phyloP scores from a whole-genome alignment of 176 grass and related monocot species.

The Triticum turgidum region DNA sequence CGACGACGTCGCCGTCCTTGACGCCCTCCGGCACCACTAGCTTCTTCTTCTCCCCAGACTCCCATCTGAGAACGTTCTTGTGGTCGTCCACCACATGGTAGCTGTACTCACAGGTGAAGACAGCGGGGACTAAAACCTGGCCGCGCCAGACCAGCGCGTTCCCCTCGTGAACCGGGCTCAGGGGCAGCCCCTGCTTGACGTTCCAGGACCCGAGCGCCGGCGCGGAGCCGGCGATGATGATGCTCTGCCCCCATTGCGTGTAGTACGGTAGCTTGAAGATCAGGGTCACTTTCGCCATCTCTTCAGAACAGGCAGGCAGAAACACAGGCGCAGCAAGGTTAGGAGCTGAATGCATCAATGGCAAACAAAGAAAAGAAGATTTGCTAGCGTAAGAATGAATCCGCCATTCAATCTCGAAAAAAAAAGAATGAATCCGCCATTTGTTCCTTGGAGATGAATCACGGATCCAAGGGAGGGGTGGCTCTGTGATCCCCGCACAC shows the following conservation, averaged over 20 bases:
- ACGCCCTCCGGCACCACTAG: conserved; percentile 61
- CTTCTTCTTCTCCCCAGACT: conserved; percentile 70
- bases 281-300: conserved; percentile 63
- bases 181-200: conserved; percentile 70
- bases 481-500: not conserved
- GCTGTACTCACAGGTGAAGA: conserved; percentile 64
- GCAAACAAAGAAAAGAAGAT: not conserved
- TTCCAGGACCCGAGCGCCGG: conserved; percentile 74
- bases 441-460: not conserved
- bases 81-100: conserved; percentile 84
- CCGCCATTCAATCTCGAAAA: not conserved
- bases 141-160: conserved; percentile 76
- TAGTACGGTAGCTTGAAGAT: conserved; percentile 86
- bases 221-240: conserved; percentile 72
- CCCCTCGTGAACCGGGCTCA: conserved; percentile 64
- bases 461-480: not conserved
- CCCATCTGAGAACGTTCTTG: conserved; percentile 77
- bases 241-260: conserved; percentile 84
- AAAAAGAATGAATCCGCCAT: conserved; percentile 5
- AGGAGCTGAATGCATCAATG: conserved; percentile 15
- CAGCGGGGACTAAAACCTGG: conserved; percentile 38
- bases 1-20: conserved; percentile 63
- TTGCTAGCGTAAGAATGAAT: conserved; percentile 9
- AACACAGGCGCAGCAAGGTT: not conserved
- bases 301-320: not conserved